Evolutionary conservation across 2,329 filamentous ascomycete species (phyloP), one percentile per base, ranked within the genome.

Genomic region (Emergomyces pasteurianus): DNA sequence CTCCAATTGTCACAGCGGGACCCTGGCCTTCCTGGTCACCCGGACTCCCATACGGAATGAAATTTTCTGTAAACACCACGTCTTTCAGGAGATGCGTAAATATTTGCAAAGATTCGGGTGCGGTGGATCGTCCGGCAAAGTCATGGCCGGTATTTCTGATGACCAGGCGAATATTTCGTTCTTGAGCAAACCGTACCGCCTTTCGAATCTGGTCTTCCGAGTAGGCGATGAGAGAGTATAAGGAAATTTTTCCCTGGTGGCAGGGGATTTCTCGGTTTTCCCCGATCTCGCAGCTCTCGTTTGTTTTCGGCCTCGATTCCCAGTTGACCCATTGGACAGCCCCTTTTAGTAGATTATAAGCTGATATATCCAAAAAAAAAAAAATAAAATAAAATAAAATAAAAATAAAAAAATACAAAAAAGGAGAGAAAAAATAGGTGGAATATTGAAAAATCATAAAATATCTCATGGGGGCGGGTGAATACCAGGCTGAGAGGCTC

Each of bases 121-220:
- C 86, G 0, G 83, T 84, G 0, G 81, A 84, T 49, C 82, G 81
- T 46, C 84, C 86, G 34, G n/a, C 28, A 42, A 58, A 58, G 43
- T 83, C 81, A 66, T 84, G 81, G 2, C 81, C 81, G 0, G 81
- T 84, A 64, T 83, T 83, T 62, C 79, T 77, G 63, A 84, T 77
- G 36, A 75, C 69, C 1, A 79, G 66, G 5, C 77, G 72, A 40
- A 79, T 67, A 53, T 68, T 49, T 72, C 64, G 5, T 64, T 65
- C 14, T 62, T 63, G 14, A 58, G 42, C 12, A 69, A 64, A 60
- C 70, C 65, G 18, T 61, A 66, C 70, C 63, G 71, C 56, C 9
- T 59, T 60, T 2, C 63, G 62, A 16, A 74, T 63, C 7, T 75
- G 65, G 1, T 58, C 61, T 0, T 65, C 59, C 47, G 63, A 64